These are phyloP conservation scores for Quercus robur DNA, from an alignment of 306 rosid species.

Conservation along the genomic window DNA sequence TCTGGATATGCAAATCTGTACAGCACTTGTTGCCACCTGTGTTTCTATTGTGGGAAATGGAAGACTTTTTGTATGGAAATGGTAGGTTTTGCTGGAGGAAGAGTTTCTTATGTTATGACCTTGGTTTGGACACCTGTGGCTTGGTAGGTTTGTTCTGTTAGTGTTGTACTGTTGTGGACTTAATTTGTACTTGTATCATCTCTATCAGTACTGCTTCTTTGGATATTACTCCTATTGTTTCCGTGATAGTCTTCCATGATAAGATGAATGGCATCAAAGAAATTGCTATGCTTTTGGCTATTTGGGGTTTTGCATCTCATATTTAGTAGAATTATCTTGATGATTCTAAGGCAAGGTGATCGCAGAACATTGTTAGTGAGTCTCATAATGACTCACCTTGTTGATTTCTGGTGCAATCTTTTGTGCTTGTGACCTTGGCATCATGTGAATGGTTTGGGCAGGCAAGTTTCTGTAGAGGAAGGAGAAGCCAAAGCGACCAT, in stretches of 20 bases:
- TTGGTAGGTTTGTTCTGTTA: not conserved
- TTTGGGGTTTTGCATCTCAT: conserved; percentile 61
- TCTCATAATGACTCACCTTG: conserved; percentile 20
- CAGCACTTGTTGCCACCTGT: too few relatives aligned
- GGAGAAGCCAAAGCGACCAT: conserved; percentile 71
- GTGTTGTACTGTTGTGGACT: conserved; percentile 52
- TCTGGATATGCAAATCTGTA: too few relatives aligned
- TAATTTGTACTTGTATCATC: conserved; percentile 66
- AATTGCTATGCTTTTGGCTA: conserved; percentile 73
- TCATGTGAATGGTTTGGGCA: conserved; percentile 20
- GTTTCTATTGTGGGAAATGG: conserved; percentile 54
- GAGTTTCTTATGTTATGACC: conserved; percentile 35
- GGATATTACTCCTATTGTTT: conserved; percentile 62
- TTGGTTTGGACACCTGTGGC: too few relatives aligned
- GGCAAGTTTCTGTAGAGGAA: conserved; percentile 91
- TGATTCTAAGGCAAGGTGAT: conserved; percentile 44
- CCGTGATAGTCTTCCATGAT: conserved; percentile 75
- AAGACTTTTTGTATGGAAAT: not conserved
- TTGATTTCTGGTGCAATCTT: conserved; percentile 4
- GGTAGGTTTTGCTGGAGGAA: conserved; percentile 21
- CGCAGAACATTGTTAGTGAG: conserved; percentile 11
- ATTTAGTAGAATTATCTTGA: conserved; percentile 75
- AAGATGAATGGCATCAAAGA: conserved; percentile 77
- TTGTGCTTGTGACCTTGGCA: not conserved
- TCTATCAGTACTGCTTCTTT: conserved; percentile 42